Evolutionary conservation across 768 basidiomycete species (phyloP), one percentile per base, ranked within the genome.

Genomic region (Trametes gibbosa): DNA sequence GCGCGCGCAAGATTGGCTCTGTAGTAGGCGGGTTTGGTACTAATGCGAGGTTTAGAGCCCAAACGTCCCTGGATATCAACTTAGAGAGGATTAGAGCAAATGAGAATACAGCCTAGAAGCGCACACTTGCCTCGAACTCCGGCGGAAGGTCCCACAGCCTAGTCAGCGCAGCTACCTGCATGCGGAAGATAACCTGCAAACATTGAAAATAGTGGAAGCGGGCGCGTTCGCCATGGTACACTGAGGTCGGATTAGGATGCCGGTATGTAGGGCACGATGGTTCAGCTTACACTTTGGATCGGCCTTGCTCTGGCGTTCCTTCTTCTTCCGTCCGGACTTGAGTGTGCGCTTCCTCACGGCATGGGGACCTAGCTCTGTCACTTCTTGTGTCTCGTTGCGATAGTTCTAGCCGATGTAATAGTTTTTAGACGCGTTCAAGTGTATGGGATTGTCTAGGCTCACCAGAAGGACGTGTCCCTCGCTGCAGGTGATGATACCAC

Each of bases 401-500:
- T 94, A 95, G 66, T 88, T 85, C 93, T 95, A 56, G 45, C 14
- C 2, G 23, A 19, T 43, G 6, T 16, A 2, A 16, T 17, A 5
- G 8, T 24, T 29, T 10, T 27, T 41, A 27, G 5, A 34, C 7
- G 17, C 10, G 21, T 21, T 12, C 16, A 29, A 45, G 7, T 24
- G 46, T 34, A n/a, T 21, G 17, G 21, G 43, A n/a, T 12, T 1
- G n/a, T n/a, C 4, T 32, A 5, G 29, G 29, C 24, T 5, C 69
- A 92, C 93, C 81, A 92, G 90, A 29, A 94, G 81, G 59, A 96
- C 83, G 71, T 97, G 95, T 10, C 95, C 95, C 68, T 97, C 95
- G 63, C 86, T 89, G 72, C 95, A 97, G 1, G 87, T 86, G 42
- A 95, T 81, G 42, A 89, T 77, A 0, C 95, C 95, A 35, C 86